These are phyloP conservation scores for Penicillium concentricum DNA, from an alignment of 2,329 filamentous ascomycete genomes.

Conservation along the genomic window DNA sequence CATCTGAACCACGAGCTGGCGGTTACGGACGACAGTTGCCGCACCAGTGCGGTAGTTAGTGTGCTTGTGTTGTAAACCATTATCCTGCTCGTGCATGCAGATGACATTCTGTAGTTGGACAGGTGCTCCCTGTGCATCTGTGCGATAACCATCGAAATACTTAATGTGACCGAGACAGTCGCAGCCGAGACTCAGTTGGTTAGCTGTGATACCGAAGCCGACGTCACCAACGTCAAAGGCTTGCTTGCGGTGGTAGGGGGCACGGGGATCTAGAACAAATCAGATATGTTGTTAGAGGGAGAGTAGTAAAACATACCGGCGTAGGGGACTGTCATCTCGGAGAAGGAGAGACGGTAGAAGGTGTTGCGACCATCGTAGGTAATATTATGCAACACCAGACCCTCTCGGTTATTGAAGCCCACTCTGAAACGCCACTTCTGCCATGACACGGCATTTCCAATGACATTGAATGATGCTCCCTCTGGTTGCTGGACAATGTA, in stretches of 20 bases:
- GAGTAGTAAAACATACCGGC: slow-evolving; percentile 31
- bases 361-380: slow-evolving; percentile 61
- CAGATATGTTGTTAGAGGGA: not conserved
- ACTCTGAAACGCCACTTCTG: slow-evolving; percentile 66
- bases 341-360: slow-evolving; percentile 66
- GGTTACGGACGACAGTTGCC: slow-evolving; percentile 63
- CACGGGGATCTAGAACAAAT: slow-evolving; percentile 55
- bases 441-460: slow-evolving; percentile 60
- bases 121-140: slow-evolving; percentile 59
- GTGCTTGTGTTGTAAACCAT: slow-evolving; percentile 69
- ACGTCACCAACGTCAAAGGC: slow-evolving; percentile 71
- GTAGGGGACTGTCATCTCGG: slow-evolving; percentile 62
- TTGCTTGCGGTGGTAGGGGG: slow-evolving; percentile 68
- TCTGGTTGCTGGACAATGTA: slow-evolving; percentile 65
- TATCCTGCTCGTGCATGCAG: slow-evolving; percentile 71
- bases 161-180: slow-evolving; percentile 71
- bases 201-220: slow-evolving; percentile 65
- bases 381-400: slow-evolving; percentile 67
- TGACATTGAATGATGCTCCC: slow-evolving; percentile 61
- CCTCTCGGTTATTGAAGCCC: slow-evolving; percentile 63
- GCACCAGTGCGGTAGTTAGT: slow-evolving; percentile 68
- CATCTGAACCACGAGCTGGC: slow-evolving; percentile 66
- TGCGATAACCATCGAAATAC: slow-evolving; percentile 61
- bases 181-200: slow-evolving; percentile 68
- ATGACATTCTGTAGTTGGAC: slow-evolving; percentile 63